Conservation (phyloP, 257 asterid genomes). For the Cinchona pubescens region DNA sequence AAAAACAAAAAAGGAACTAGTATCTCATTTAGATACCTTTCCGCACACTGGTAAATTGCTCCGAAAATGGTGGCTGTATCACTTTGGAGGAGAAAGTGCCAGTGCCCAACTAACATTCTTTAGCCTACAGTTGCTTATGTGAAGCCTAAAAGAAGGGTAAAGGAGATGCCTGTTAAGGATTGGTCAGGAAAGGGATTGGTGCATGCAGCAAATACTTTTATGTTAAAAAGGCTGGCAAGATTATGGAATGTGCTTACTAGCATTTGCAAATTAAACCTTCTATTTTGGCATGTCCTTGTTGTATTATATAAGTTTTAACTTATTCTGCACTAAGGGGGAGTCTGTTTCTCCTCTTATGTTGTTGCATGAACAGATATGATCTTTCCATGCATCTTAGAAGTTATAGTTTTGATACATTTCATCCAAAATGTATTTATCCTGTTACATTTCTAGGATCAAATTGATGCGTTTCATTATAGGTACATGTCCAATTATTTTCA, state of each 20-base stretch:
- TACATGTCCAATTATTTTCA: background rate
- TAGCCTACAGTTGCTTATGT: background rate
- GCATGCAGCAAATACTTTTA: background rate
- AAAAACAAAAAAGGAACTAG: too few relatives aligned
- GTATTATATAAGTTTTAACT: background rate
- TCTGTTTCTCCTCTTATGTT: background rate
- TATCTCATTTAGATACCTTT: too few relatives aligned
- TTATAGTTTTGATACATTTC: background rate
- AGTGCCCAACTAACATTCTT: background rate
- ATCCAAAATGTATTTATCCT: background rate
- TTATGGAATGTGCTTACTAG: background rate
- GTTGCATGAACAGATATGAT: background rate
- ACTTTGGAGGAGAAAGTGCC: background rate
- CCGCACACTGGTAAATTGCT: too few relatives aligned
- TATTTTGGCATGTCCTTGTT: background rate
- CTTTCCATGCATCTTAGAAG: too few relatives aligned
- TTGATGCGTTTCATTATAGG: background rate
- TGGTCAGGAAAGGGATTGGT: background rate
- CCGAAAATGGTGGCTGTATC: background rate
- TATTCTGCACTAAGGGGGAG: background rate
- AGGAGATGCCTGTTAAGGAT: background rate
- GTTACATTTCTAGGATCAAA: background rate
- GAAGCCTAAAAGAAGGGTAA: background rate
- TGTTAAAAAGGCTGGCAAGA: background rate
- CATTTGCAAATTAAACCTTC: background rate